Percentiles rank a stretch among this genome's conserved stretches.
phyloP scores from a whole-genome alignment of 148 eudicot genomes.

The Diospyros lotus region DNA sequence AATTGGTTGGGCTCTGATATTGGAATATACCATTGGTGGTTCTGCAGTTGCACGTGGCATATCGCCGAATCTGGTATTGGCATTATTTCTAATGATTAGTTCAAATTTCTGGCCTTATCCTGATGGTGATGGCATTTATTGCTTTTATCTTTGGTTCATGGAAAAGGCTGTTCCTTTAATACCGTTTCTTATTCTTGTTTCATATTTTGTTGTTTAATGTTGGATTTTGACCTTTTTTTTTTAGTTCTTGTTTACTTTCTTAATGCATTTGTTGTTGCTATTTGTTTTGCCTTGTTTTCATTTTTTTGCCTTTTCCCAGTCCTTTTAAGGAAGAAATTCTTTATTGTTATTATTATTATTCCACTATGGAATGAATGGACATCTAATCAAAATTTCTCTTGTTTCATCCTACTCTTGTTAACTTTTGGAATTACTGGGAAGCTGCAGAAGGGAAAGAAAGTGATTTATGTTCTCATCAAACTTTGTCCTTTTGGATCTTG shows the following conservation, averaged over 20 bases:
- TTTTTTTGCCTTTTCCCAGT: not conserved
- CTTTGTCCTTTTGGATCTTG: not conserved
- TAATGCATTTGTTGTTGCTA: not conserved
- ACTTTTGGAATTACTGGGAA: not conserved
- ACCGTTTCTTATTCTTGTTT: not conserved
- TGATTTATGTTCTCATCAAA: not conserved
- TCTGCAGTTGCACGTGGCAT: slow-evolving; percentile 91
- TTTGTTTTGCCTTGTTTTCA: not conserved
- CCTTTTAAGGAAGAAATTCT: not conserved
- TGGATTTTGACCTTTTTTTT: not conserved
- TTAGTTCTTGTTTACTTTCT: not conserved
- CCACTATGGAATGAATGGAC: not conserved
- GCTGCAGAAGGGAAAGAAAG: not conserved
- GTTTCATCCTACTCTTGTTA: not conserved
- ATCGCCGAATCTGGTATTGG: slow-evolving; percentile 74
- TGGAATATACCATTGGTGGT: slow-evolving; percentile 87
- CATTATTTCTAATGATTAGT: slow-evolving; percentile 6
- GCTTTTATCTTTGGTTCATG: not conserved
- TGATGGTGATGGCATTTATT: not conserved
- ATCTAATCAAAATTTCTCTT: not conserved
- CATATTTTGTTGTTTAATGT: not conserved
- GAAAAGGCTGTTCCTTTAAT: not conserved
- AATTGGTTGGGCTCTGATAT: slow-evolving; percentile 75
- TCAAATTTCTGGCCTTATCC: not conserved
- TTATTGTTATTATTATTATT: not conserved